phyloP scores from a whole-genome alignment of 228 moss, liverwort and hornwort genomes.

The Sphagnum fallax region DNA sequence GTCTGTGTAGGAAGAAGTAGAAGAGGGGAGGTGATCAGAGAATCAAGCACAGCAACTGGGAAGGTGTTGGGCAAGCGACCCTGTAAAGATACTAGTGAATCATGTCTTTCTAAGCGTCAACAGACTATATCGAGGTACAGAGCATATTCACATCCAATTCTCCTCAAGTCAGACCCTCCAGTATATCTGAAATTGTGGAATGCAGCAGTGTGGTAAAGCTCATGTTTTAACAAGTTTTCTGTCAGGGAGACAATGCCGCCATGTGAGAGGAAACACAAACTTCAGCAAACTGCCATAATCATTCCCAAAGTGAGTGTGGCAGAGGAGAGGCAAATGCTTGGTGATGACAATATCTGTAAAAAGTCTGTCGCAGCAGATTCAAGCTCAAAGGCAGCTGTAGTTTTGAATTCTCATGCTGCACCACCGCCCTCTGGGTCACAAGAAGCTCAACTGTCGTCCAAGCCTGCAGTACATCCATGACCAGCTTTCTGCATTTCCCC shows the following conservation, averaged over 20 bases:
- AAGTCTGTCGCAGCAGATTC: conserved; percentile 29
- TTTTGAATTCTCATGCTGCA: conserved; percentile 11
- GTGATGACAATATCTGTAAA: conserved; percentile 22
- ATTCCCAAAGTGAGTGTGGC: conserved; percentile 5
- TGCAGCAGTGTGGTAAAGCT: too few species aligned
- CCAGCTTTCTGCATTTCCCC: background rate
- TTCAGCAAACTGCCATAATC: conserved; percentile 6
- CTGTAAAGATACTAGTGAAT: conserved; percentile 17
- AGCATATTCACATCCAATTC: background rate
- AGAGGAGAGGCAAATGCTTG: conserved; percentile 1
- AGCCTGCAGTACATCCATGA: conserved; percentile 26
- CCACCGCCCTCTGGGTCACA: conserved; percentile 14
- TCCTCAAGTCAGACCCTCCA: background rate
- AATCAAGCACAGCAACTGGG: conserved; percentile 5
- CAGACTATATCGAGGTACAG: conserved; percentile 27
- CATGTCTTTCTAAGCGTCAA: conserved; percentile 31
- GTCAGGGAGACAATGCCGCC: conserved; percentile 23
- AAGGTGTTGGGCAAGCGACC: conserved; percentile 29
- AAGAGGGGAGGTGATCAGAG: conserved; percentile 10
- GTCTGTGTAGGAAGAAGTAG: too few species aligned
- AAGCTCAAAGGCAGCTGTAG: conserved; percentile 25
- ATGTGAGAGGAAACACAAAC: conserved; percentile 21
- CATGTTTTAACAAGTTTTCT: background rate
- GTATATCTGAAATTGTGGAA: background rate
- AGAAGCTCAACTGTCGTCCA: conserved; percentile 21